A percentile compares a stretch with the other conserved stretches of the same genome.
phyloP scores from a whole-genome alignment of 345 rosid species.

The Salix brachista region DNA sequence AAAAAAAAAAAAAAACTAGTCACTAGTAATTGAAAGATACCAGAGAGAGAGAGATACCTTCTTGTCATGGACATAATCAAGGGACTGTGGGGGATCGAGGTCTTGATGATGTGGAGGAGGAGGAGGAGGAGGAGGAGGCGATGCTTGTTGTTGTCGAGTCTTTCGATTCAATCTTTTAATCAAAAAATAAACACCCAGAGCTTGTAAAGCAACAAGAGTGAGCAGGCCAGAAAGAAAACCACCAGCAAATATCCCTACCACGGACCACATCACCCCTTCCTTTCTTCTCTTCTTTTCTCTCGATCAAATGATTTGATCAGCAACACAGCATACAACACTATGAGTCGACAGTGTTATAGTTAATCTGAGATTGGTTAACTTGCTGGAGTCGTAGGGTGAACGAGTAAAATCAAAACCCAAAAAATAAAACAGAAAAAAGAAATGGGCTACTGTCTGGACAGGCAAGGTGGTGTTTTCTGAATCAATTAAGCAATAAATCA shows the following conservation, averaged over 20 bases:
- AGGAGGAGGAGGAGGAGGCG: not conserved
- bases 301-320: too few relatives aligned
- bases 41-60: constrained; percentile 7
- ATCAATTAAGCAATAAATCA: too few relatives aligned
- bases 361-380: too few relatives aligned
- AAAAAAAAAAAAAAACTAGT: too few relatives aligned
- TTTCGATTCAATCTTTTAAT: constrained; percentile 15
- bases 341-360: too few relatives aligned
- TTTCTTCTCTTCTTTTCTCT: not conserved
- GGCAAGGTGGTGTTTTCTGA: too few relatives aligned
- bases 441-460: too few relatives aligned
- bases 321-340: too few relatives aligned
- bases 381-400: too few relatives aligned
- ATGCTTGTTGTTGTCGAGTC: not conserved
- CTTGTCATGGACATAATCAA: constrained; percentile 14
- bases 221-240: constrained; percentile 17
- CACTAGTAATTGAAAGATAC: not conserved
- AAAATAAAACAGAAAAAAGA: too few relatives aligned
- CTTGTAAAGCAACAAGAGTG: constrained; percentile 13
- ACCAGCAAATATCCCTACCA: constrained; percentile 13
- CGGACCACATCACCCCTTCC: not conserved
- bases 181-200: constrained; percentile 17
- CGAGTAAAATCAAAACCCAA: too few relatives aligned
- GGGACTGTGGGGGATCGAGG: constrained; percentile 21
- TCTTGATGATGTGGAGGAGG: not conserved